Conservation (phyloP, 208 protist species). For the Wallacemonas rigidus region DNA sequence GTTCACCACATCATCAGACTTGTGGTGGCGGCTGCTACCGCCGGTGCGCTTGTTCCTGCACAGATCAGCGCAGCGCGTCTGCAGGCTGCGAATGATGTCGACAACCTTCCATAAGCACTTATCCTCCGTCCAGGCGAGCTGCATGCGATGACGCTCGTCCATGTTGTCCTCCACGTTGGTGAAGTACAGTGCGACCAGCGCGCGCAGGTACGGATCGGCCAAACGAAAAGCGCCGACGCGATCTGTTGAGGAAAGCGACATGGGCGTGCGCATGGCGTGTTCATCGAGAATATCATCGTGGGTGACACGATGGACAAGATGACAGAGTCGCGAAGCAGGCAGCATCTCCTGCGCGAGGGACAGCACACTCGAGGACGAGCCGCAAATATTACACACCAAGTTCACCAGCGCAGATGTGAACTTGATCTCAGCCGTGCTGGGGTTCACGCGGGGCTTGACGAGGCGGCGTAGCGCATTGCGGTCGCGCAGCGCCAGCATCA, state of each 20-base stretch:
- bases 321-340: slow-evolving; percentile 40
- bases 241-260: not conserved
- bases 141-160: slow-evolving; percentile 38
- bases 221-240: slow-evolving; percentile 38
- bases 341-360: slow-evolving; percentile 61
- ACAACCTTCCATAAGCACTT: slow-evolving; percentile 51
- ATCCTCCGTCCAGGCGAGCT: slow-evolving; percentile 59
- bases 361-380: slow-evolving; percentile 50
- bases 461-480: slow-evolving; percentile 51
- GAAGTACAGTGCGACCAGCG: slow-evolving; percentile 68
- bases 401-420: slow-evolving; percentile 73
- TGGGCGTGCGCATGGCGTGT: slow-evolving; percentile 16
- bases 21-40: not conserved
- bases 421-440: slow-evolving; percentile 31
- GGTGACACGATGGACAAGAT: slow-evolving; percentile 28
- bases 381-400: slow-evolving; percentile 74
- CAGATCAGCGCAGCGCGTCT: slow-evolving; percentile 9
- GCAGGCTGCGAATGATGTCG: slow-evolving; percentile 29
- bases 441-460: slow-evolving; percentile 23
- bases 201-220: slow-evolving; percentile 60
- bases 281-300: slow-evolving; percentile 25
- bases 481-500: slow-evolving; percentile 67
- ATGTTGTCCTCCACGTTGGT: slow-evolving; percentile 49
- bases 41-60: not conserved
- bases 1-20: slow-evolving; percentile 30